Evolutionary conservation across 2,329 filamentous ascomycete species (phyloP).

Genomic region (Arthrobotrys sinensis): DNA sequence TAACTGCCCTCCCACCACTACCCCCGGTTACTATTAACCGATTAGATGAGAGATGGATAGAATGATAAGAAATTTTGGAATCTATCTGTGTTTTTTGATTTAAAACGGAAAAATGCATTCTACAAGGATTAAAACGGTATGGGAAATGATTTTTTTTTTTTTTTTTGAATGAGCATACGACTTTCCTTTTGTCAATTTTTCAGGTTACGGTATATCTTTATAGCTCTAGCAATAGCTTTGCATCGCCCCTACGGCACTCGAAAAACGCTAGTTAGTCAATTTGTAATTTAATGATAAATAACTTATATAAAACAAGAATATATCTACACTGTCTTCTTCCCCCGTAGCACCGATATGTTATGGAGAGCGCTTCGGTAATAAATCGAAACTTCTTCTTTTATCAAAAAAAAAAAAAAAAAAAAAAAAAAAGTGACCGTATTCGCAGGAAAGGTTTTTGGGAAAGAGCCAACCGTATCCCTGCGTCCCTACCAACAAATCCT

Average conservation of each 20-base stretch:
- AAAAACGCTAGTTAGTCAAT: not conserved
- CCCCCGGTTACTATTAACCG: conserved; percentile 25
- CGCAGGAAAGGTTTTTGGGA: not conserved
- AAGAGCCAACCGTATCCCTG: not conserved
- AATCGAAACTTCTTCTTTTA: too few species aligned
- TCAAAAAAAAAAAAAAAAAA: too few species aligned
- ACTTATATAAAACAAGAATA: not conserved
- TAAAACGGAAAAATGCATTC: not conserved
- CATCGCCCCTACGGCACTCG: not conserved
- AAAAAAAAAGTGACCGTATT: too few species aligned
- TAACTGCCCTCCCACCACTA: conserved; percentile 21
- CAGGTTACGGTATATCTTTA: not conserved
- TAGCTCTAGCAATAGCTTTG: not conserved
- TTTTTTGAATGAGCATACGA: too few species aligned
- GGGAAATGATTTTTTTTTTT: not conserved
- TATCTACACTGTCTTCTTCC: too few species aligned
- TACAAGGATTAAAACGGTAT: too few species aligned
- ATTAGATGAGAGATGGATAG: not conserved
- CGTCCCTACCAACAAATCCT: not conserved
- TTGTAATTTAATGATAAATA: conserved; percentile 7
- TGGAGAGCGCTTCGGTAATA: too few species aligned
- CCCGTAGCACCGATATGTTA: too few species aligned
- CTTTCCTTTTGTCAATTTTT: not conserved
- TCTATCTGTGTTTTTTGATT: not conserved
- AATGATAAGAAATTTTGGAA: not conserved